phyloP scores from a whole-genome alignment of 1,284 basidiomycete genomes.

The Ganoderma lucidum region DNA sequence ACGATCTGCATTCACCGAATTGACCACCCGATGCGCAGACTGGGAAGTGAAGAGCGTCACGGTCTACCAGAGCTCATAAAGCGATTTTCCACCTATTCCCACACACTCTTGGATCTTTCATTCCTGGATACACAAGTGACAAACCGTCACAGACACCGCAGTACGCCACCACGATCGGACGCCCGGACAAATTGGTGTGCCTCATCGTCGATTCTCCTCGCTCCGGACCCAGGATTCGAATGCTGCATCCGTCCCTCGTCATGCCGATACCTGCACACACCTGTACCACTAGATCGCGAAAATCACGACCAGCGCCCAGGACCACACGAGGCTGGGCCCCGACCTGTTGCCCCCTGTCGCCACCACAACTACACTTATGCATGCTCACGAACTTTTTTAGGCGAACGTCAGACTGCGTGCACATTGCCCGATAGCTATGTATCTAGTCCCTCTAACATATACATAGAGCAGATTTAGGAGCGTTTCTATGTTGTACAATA shows the following conservation, averaged over 20 bases:
- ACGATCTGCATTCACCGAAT: conserved; percentile 12
- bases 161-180: conserved; percentile 15
- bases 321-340: conserved; percentile 15
- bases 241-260: not conserved
- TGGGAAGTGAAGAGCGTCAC: conserved; percentile 81
- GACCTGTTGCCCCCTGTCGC: not conserved
- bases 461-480: not conserved
- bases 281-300: not conserved
- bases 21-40: conserved; percentile 50
- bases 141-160: conserved; percentile 10
- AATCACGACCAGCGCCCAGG: not conserved
- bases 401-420: not conserved
- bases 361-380: conserved; percentile 7
- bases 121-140: conserved; percentile 22
- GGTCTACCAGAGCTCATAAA: conserved; percentile 59
- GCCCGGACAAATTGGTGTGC: not conserved
- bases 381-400: not conserved
- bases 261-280: not conserved
- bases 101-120: not conserved
- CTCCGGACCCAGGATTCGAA: not conserved
- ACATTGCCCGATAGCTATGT: too few relatives aligned
- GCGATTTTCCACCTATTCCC: not conserved
- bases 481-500: not conserved
- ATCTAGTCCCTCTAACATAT: not conserved
- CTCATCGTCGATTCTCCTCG: not conserved